Evolutionary conservation across 2,329 filamentous ascomycete genomes (phyloP).

Genomic region (Aspergillus sp.): DNA sequence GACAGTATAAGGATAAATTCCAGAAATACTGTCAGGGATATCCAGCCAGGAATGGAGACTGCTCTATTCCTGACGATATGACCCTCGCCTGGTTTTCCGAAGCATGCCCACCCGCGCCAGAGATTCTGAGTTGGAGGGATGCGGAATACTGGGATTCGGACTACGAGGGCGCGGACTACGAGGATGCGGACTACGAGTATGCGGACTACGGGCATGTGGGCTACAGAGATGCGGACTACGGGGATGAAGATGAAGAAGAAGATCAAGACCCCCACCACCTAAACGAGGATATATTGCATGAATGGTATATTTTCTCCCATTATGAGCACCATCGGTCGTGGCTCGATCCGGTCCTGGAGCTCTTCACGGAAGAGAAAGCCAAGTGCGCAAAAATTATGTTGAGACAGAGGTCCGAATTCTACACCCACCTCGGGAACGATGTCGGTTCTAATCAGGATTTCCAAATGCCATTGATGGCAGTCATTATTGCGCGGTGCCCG

Average conservation of each 20-base stretch:
- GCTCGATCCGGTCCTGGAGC: not conserved
- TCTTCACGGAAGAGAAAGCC: not conserved
- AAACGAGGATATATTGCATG: not conserved
- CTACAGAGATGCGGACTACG: too few relatives aligned
- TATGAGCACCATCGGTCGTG: not conserved
- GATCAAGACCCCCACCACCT: not conserved
- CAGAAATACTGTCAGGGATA: not conserved
- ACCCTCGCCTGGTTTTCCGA: too few relatives aligned
- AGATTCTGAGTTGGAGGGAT: too few relatives aligned
- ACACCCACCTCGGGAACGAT: too few relatives aligned
- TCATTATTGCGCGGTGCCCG: not conserved
- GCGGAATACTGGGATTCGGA: too few relatives aligned
- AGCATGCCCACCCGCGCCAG: too few relatives aligned
- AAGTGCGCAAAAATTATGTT: not conserved
- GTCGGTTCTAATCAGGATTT: not conserved
- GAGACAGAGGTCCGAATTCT: not conserved
- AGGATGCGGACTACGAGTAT: too few relatives aligned
- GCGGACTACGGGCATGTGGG: too few relatives aligned
- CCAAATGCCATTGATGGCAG: not conserved
- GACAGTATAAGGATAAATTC: too few relatives aligned
- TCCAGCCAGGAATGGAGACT: too few relatives aligned
- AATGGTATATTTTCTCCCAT: not conserved
- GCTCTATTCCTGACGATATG: too few relatives aligned
- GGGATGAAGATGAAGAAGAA: not conserved
- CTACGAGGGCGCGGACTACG: too few relatives aligned